Percentiles rank a stretch among this genome's conserved stretches.
These are phyloP conservation scores for Aspergillus aculeatinus DNA, from an alignment of 2,329 filamentous ascomycete species.

Conservation along the genomic window DNA sequence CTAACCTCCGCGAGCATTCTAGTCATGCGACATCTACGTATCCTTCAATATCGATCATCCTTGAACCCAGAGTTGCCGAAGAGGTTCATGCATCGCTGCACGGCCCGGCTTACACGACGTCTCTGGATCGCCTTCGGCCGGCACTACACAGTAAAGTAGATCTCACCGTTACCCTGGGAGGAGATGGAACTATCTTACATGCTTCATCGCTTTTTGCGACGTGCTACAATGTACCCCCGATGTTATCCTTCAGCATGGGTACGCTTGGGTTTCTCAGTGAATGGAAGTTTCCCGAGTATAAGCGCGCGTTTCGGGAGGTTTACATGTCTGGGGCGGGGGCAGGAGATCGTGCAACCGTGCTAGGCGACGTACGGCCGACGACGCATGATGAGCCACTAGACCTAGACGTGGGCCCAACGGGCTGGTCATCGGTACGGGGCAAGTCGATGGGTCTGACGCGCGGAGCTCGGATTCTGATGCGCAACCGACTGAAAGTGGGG, in stretches of 20 bases:
- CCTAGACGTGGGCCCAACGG: constrained; percentile 41
- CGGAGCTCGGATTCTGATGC: constrained; percentile 76
- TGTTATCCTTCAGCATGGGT: constrained; percentile 95
- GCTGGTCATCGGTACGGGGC: constrained; percentile 73
- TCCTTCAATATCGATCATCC: constrained; percentile 74
- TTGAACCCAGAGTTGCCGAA: constrained; percentile 73
- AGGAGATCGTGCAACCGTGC: constrained; percentile 45
- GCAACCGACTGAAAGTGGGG: constrained; percentile 82
- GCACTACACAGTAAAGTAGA: constrained; percentile 78
- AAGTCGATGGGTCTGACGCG: constrained; percentile 76
- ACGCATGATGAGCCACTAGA: constrained; percentile 22
- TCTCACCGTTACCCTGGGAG: constrained; percentile 83
- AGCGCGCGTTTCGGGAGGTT: constrained; percentile 85
- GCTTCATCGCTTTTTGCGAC: constrained; percentile 85
- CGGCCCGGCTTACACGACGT: constrained; percentile 68
- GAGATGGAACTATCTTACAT: constrained; percentile 86
- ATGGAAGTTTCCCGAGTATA: constrained; percentile 93
- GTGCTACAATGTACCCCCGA: constrained; percentile 76
- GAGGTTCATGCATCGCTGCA: constrained; percentile 68
- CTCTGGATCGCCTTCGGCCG: constrained; percentile 34
- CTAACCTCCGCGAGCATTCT: not conserved
- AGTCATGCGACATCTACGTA: constrained; percentile 79
- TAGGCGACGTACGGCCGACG: constrained; percentile 46
- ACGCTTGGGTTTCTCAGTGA: constrained; percentile 92
- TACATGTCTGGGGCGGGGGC: constrained; percentile 73